Evolutionary conservation across 306 rosid species (phyloP), one percentile per base, ranked within the genome.

Genomic region (Morella rubra): DNA sequence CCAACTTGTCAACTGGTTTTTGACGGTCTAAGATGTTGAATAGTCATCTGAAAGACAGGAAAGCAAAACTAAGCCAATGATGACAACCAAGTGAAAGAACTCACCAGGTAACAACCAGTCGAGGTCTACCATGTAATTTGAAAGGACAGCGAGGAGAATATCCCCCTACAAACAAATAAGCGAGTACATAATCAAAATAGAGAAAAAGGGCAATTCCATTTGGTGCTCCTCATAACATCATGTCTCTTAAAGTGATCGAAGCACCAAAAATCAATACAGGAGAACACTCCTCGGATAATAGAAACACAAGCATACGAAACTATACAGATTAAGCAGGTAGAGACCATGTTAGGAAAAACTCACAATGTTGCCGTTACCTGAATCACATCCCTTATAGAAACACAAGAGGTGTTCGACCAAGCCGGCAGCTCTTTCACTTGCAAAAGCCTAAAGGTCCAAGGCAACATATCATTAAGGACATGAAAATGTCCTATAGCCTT

Each of bases 81-180:
- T 55, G n/a, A 81, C 24, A 61, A 69, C 49, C 50, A 72, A 37
- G 76, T n/a, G 71, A 73, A 75, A 46, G 64, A 81, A 80, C 93
- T 86, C 81, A 94, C 98, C 96, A 72, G 91, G 87, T 80, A 90
- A 44, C 88, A 94, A 86, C 98, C 98, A 94, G 77, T 88, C 96
- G 10, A 88, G 77, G 85, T 94, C 98, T 74, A 94, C 95, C 98
- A 94, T 94, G 90, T 94, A 94, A 81, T 94, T 94, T 56, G 98
- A 94, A 74, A 92, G 92, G 70, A 92, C 68, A 50, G 95, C 97
- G 61, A 92, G 59, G 32, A 68, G 85, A 83, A 94, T 79, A 81
- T 94, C 96, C 79, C 98, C 98, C 98, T 94, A 81, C 71, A 83
- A 55, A 44, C 14, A 52, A 56, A 66, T 6, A 50, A 75, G 44